Evolutionary conservation across 2,329 filamentous ascomycete species (phyloP).

Genomic region (Paecilomyces sp.): DNA sequence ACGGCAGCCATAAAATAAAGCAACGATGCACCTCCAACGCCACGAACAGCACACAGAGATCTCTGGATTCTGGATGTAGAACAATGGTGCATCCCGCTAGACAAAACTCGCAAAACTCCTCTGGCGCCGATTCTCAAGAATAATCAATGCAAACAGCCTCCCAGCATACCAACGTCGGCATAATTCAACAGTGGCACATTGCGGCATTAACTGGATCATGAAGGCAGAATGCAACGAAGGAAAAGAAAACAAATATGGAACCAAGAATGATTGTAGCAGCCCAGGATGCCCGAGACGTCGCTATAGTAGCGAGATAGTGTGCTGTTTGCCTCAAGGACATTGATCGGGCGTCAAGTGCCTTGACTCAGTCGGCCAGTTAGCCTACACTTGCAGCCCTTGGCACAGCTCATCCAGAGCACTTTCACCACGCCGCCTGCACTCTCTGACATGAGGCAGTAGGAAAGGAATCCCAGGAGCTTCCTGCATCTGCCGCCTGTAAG

Average conservation of each 20-base stretch:
- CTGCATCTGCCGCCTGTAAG: conserved; percentile 27
- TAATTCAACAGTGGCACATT: not conserved
- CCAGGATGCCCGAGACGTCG: not conserved
- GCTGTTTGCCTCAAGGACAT: not conserved
- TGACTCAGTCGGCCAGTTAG: not conserved
- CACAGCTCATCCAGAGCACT: conserved; percentile 19
- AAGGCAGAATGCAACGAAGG: not conserved
- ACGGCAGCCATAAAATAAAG: not conserved
- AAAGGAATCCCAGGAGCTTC: conserved; percentile 30
- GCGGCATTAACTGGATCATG: not conserved
- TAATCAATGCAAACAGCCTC: not conserved
- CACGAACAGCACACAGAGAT: not conserved
- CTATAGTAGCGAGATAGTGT: too few species aligned
- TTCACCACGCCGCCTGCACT: conserved; percentile 22
- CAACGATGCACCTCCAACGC: not conserved
- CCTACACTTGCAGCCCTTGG: conserved; percentile 5
- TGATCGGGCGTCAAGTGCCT: not conserved
- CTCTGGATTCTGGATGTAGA: not conserved
- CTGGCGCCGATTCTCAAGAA: not conserved
- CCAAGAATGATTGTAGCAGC: not conserved
- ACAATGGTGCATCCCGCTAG: too few species aligned
- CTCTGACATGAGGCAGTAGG: conserved; percentile 28
- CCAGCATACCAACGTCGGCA: not conserved
- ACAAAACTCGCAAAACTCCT: not conserved
- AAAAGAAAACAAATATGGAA: not conserved